These are phyloP conservation scores for Globisporangium mamillatum DNA, from an alignment of 352 stramenopile genomes.

Conservation along the genomic window DNA sequence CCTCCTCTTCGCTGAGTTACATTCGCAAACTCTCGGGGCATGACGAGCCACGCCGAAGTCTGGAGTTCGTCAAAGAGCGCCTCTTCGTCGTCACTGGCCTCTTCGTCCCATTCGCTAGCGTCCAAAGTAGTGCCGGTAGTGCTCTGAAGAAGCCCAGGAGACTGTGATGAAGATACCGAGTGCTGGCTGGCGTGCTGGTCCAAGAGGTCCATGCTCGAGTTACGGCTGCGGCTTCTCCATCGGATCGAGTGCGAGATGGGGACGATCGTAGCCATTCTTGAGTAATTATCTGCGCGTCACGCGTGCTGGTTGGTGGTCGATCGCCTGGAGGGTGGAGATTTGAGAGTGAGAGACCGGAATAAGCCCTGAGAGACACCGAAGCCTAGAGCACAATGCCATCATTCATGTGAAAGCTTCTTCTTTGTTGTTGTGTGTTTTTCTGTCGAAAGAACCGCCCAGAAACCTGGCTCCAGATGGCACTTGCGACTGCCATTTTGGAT, in stretches of 20 bases:
- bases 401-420: neutral
- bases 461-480: neutral
- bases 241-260: constrained; percentile 52
- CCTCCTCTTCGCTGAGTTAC: neutral
- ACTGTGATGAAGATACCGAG: constrained; percentile 9
- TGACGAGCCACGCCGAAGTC: constrained; percentile 38
- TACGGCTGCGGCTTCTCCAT: constrained; percentile 50
- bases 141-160: neutral
- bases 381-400: neutral
- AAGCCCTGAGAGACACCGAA: neutral
- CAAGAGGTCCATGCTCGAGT: constrained; percentile 36
- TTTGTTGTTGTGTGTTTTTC: neutral
- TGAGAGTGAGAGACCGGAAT: neutral
- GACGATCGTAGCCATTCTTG: constrained; percentile 50
- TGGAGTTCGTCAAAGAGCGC: constrained; percentile 33
- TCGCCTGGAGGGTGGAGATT: neutral
- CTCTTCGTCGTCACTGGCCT: constrained; percentile 26
- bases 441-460: neutral
- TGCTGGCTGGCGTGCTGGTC: constrained; percentile 14
- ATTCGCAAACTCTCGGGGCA: constrained; percentile 36
- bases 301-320: neutral
- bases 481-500: neutral
- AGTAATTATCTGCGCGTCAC: neutral
- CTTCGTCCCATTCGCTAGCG: constrained; percentile 12
- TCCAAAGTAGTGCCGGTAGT: neutral